Base-by-base conservation (phyloP, 2,329 filamentous ascomycete genomes). In the Sordariomycetes sp. region DNA sequence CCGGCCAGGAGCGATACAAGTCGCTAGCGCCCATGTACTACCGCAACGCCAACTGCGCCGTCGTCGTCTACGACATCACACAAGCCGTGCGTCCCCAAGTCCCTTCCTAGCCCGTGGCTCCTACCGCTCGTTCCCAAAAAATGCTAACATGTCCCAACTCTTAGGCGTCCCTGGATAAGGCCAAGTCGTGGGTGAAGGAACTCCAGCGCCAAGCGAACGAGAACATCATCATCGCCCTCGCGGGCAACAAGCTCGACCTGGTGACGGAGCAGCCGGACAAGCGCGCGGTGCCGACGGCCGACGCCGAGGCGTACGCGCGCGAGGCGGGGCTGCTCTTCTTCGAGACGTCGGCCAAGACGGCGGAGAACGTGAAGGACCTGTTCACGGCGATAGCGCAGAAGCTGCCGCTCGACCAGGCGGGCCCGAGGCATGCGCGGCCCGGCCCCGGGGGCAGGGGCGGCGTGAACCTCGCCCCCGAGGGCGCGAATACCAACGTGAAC, bases 11-110 rank as follows among this genome's bases (percentile, higher is more conserved):
- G 76, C 86, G 95, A 70, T 99, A 97, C 83, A 97, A 97, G 81
- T 97, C 94, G 14, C 81, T 99, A 64, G 94, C 94, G 37, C 94
- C 94, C 67, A 99, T 99, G 94, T 99, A 99, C 80, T 99, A 99
- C 78, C 82, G 95, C 67, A 99, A 99, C 72, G 95, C 95, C 66
- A 97, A 99, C 83, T 97, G 94, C 76, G 94, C 95, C 60, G 93
- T 99, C 35, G 93, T 99, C 54, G 94, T 99, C 64, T 99, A 99
- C 75, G 94, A 99, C 76, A 97, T 99, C 70, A 99, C 94, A 69
- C 94, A 99, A 83, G 90, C 94, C 65, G 94, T 99, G 86, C 62
- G 89, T 75, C 32, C 35, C 40, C 57, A 52, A 60, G 50, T 55
- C 28, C 53, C 35, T 32, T 50, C 43, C n/a, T 37, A n/a, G n/a